Evolutionary conservation across 129 eudicot species (phyloP).

Genomic region (Lactuca saligna): DNA sequence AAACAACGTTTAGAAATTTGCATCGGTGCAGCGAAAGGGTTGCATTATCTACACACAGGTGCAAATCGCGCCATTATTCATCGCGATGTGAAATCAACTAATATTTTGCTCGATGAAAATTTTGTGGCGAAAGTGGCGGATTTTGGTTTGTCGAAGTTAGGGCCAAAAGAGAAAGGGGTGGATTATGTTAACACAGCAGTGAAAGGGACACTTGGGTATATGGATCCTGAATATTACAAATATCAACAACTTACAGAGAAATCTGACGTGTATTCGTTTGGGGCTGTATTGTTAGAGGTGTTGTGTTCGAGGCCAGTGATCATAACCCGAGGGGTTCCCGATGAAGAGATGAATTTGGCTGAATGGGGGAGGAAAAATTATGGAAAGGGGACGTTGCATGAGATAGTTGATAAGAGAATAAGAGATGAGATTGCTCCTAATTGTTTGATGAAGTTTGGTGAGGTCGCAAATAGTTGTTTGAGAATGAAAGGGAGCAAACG

Average conservation of each 20-base stretch:
- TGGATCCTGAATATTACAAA: conserved; percentile 40
- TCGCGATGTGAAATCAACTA: conserved; percentile 47
- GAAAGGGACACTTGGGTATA: conserved; percentile 45
- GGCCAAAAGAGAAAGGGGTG: conserved; percentile 20
- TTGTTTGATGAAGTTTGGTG: no score
- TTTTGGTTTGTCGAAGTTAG: conserved; percentile 9
- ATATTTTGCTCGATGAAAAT: conserved; percentile 42
- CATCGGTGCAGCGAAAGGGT: conserved; percentile 32
- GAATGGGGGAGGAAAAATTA: conserved; percentile 30
- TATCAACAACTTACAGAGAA: conserved; percentile 26
- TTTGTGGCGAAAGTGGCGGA: conserved; percentile 54
- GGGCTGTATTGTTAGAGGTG: conserved; percentile 52
- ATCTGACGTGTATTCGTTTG: conserved; percentile 58
- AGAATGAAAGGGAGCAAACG: no score
- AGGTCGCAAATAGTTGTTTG: no score
- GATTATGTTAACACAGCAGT: conserved; percentile 38
- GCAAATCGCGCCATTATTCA: conserved; percentile 36
- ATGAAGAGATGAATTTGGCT: conserved; percentile 41
- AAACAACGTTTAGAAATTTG: conserved; percentile 43
- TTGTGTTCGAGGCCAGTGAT: conserved; percentile 39
- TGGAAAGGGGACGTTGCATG: conserved; percentile 16
- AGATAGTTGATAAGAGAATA: no score
- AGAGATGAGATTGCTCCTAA: no score
- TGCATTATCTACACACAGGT: no score
- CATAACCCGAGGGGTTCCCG: conserved; percentile 16